These are phyloP conservation scores for Tausonia pullulans DNA, from an alignment of 1,284 basidiomycete genomes.

Conservation along the genomic window DNA sequence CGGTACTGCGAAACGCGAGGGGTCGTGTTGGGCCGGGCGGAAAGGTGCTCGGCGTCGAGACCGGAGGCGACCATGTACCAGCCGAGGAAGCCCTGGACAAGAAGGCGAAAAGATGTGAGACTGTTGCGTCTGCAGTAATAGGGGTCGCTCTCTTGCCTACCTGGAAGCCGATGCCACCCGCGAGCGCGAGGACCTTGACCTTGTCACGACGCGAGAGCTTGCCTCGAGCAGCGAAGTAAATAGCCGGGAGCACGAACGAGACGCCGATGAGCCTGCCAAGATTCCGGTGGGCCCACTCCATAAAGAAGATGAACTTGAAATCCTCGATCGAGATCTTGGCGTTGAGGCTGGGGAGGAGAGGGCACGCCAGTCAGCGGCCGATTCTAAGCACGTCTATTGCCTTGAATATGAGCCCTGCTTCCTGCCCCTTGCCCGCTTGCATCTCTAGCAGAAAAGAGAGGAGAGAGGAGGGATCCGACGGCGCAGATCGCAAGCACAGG, in stretches of 20 bases:
- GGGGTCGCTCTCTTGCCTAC: not conserved
- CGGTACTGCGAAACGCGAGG: conserved; percentile 95
- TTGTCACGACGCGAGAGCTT: conserved; percentile 54
- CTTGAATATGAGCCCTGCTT: not conserved
- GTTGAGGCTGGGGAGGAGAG: conserved; percentile 56
- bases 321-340: conserved; percentile 73
- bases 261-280: conserved; percentile 82
- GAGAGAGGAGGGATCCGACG: not conserved
- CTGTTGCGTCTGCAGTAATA: not conserved
- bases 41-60: conserved; percentile 68
- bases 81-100: conserved; percentile 64
- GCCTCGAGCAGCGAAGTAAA: conserved; percentile 63
- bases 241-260: conserved; percentile 64
- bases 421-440: not conserved
- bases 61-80: conserved; percentile 99
- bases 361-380: not conserved
- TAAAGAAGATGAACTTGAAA: conserved; percentile 95
- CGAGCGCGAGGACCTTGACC: conserved; percentile 55
- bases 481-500: too few species aligned
- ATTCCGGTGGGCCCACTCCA: conserved; percentile 97
- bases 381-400: not conserved
- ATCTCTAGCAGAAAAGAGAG: not conserved
- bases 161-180: conserved; percentile 65
- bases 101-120: not conserved
- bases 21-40: conserved; percentile 52